phyloP scores from a whole-genome alignment of 768 basidiomycete species.

The Multifurca ochricompacta region DNA sequence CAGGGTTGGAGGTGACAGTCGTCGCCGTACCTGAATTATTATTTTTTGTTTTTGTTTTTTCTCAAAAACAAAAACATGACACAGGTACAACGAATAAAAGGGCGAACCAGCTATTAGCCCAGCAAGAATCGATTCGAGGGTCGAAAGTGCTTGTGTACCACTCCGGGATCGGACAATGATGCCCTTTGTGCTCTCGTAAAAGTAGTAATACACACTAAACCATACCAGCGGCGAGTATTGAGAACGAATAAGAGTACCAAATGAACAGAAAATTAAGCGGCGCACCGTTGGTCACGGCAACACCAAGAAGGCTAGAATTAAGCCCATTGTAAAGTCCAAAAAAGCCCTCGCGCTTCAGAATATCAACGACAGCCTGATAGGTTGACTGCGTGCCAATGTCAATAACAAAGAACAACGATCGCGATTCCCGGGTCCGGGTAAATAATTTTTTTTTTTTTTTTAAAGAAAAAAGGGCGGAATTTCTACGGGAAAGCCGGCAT shows the following conservation, averaged over 20 bases:
- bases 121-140: slow-evolving; percentile 83
- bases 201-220: slow-evolving; percentile 83
- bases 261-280: slow-evolving; percentile 1
- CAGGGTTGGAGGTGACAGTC: slow-evolving; percentile 83
- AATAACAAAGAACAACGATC: background rate
- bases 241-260: background rate
- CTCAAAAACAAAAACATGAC: background rate
- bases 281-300: slow-evolving; percentile 88
- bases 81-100: background rate
- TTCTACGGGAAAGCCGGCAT: slow-evolving; percentile 5
- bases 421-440: background rate
- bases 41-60: slow-evolving; percentile 2
- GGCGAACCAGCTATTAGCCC: slow-evolving; percentile 75
- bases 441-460: too few relatives aligned
- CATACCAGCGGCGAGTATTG: background rate
- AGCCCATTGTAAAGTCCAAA: slow-evolving; percentile 83
- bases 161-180: slow-evolving; percentile 45
- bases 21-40: slow-evolving; percentile 72
- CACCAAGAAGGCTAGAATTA: slow-evolving; percentile 76
- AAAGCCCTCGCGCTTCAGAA: slow-evolving; percentile 78
- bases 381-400: slow-evolving; percentile 38
- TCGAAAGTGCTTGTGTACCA: slow-evolving; percentile 65
- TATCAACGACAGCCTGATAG: slow-evolving; percentile 61
- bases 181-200: slow-evolving; percentile 67
- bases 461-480: too few relatives aligned